Conservation (phyloP, 352 stramenopile species). For the Globisporangium carolinianum region DNA sequence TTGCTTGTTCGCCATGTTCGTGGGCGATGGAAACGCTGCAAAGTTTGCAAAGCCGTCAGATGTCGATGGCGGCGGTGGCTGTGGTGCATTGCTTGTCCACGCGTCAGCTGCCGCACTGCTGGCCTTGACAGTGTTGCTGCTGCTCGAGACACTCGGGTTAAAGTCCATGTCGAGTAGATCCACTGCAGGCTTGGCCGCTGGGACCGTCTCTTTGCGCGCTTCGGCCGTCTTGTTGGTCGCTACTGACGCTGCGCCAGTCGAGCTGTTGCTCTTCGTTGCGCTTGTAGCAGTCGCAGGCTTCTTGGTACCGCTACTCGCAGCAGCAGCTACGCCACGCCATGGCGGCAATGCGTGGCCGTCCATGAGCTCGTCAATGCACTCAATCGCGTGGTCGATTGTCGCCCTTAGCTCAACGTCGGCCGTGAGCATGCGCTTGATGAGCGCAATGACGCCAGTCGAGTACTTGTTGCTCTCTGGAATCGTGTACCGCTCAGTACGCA, state of each 20-base stretch:
- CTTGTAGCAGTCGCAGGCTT: neutral
- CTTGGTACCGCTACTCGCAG: neutral
- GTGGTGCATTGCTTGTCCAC: neutral
- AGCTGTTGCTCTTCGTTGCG: neutral
- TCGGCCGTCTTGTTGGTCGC: conserved; percentile 40
- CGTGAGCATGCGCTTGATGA: conserved; percentile 91
- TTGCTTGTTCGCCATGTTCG: conserved; percentile 8
- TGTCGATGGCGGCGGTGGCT: conserved; percentile 9
- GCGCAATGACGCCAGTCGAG: conserved; percentile 76
- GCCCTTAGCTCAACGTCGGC: conserved; percentile 86
- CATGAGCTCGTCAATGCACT: conserved; percentile 76
- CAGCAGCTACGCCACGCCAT: conserved; percentile 13
- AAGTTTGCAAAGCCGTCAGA: conserved; percentile 55
- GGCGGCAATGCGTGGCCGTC: conserved; percentile 32
- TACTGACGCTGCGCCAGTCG: neutral
- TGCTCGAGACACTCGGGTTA: conserved; percentile 41
- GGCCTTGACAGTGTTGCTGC: conserved; percentile 8
- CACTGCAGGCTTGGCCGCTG: conserved; percentile 17
- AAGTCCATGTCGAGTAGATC: conserved; percentile 71
- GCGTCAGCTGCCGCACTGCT: conserved; percentile 7
- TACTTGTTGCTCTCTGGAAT: conserved; percentile 89
- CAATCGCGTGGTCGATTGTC: conserved; percentile 90
- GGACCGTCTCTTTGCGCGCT: conserved; percentile 43
- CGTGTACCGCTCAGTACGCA: conserved; percentile 92
- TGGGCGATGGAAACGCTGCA: conserved; percentile 46